A percentile compares a stretch with the other conserved stretches of the same genome.
Conservation (phyloP, 768 basidiomycete genomes). For the Megacollybia marginata region DNA sequence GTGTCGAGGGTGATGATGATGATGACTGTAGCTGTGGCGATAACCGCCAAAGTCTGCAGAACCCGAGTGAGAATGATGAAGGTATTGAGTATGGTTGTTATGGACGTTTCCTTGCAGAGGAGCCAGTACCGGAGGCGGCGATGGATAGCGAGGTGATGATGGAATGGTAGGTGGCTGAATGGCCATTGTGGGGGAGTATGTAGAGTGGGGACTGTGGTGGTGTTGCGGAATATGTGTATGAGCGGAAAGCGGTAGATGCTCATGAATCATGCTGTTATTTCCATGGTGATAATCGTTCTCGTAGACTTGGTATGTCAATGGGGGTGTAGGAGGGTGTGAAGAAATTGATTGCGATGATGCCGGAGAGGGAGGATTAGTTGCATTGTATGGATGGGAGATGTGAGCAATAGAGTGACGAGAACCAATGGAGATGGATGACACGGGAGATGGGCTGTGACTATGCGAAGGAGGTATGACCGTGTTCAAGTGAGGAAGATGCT, state of each 20-base stretch:
- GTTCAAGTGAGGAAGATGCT: conserved; percentile 1
- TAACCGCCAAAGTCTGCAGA: no score
- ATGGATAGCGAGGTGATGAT: conserved; percentile 30
- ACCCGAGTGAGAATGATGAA: no score
- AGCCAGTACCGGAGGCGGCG: conserved; percentile 48
- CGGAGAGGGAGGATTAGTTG: conserved; percentile 36
- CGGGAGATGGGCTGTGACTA: neutral
- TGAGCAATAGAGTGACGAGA: neutral
- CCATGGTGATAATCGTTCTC: conserved; percentile 30
- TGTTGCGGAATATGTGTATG: conserved; percentile 34
- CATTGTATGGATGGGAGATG: conserved; percentile 8
- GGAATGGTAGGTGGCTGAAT: conserved; percentile 9
- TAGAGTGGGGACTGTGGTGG: conserved; percentile 14
- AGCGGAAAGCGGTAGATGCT: neutral
- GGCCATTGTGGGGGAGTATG: conserved; percentile 14
- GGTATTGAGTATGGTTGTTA: no score
- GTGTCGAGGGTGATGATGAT: no score
- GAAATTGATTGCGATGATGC: conserved; percentile 23
- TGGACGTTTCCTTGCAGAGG: conserved; percentile 38
- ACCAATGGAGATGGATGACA: neutral
- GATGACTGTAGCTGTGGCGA: no score
- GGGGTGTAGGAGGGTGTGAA: conserved; percentile 21
- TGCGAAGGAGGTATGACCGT: neutral
- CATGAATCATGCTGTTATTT: no score
- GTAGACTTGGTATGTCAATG: conserved; percentile 35